Conservation (phyloP, 495 filamentous ascomycete species). For the Stereocaulon alpinum region DNA sequence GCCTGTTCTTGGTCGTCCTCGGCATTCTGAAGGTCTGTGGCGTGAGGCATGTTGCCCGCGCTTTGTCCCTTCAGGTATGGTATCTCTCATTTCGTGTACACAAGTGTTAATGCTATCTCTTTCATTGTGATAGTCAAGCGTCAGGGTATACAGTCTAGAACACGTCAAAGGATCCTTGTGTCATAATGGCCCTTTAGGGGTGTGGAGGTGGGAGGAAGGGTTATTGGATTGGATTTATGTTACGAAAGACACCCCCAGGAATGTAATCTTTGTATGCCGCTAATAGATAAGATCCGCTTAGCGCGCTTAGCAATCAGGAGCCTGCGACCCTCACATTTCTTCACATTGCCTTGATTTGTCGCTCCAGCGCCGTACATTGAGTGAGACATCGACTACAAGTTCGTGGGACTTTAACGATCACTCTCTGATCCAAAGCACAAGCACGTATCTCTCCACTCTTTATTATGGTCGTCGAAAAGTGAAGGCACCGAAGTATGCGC, state of each 20-base stretch:
- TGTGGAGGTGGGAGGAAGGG: neutral
- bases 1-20: slow-evolving; percentile 40
- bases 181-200: neutral
- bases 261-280: neutral
- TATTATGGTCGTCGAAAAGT: neutral
- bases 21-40: slow-evolving; percentile 27
- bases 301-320: neutral
- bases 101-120: no score
- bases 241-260: neutral
- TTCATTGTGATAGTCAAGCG: no score
- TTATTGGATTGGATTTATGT: neutral
- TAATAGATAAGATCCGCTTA: slow-evolving; percentile 2
- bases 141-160: neutral
- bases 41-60: slow-evolving; percentile 38
- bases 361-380: no score
- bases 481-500: slow-evolving; percentile 5
- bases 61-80: neutral
- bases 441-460: neutral
- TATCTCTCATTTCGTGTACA: neutral
- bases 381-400: no score
- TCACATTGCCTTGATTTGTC: no score
- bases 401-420: neutral
- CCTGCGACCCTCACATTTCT: no score
- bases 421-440: no score
- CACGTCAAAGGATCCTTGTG: neutral